These are phyloP conservation scores for Pseudohyphozyma bogoriensis DNA, from an alignment of 768 basidiomycete species.

Conservation along the genomic window DNA sequence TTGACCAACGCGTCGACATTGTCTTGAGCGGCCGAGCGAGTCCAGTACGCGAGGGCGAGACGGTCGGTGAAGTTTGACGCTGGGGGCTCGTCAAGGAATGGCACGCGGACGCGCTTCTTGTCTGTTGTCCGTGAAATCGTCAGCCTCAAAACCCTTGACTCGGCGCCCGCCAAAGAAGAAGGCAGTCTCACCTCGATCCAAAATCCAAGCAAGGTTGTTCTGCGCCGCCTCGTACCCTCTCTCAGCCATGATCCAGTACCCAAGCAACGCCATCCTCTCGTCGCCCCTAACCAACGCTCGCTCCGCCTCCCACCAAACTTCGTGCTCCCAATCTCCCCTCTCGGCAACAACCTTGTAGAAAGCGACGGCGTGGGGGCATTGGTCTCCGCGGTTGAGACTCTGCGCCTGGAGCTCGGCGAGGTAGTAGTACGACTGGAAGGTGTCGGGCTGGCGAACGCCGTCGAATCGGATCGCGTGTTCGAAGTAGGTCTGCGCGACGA, in stretches of 20 bases:
- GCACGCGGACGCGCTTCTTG: conserved; percentile 25
- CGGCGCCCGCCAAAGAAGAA: conserved; percentile 49
- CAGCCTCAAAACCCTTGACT: conserved; percentile 42
- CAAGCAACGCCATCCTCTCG: conserved; percentile 72
- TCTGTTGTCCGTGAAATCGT: conserved; percentile 11
- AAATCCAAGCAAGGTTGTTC: conserved; percentile 82
- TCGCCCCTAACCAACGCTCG: conserved; percentile 54
- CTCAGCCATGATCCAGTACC: conserved; percentile 94
- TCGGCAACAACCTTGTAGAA: conserved; percentile 90
- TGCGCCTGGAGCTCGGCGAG: conserved; percentile 69
- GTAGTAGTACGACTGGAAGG: conserved; percentile 91
- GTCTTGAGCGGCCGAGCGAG: conserved; percentile 79
- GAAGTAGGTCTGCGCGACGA: conserved; percentile 60
- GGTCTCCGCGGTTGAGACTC: conserved; percentile 44
- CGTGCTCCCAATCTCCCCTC: conserved; percentile 68
- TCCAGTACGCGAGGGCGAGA: conserved; percentile 85
- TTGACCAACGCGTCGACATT: conserved; percentile 97
- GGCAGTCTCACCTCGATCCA: conserved; percentile 67
- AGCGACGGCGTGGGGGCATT: conserved; percentile 76
- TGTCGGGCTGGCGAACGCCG: conserved; percentile 44
- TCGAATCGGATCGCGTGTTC: conserved; percentile 77
- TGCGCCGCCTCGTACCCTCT: conserved; percentile 83
- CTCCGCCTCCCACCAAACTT: conserved; percentile 62
- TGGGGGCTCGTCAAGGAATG: conserved; percentile 12
- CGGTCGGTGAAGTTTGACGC: conserved; percentile 59